Evolutionary conservation across 345 rosid genomes (phyloP), one percentile per base, ranked within the genome.

Genomic region (Raphanus sativus): DNA sequence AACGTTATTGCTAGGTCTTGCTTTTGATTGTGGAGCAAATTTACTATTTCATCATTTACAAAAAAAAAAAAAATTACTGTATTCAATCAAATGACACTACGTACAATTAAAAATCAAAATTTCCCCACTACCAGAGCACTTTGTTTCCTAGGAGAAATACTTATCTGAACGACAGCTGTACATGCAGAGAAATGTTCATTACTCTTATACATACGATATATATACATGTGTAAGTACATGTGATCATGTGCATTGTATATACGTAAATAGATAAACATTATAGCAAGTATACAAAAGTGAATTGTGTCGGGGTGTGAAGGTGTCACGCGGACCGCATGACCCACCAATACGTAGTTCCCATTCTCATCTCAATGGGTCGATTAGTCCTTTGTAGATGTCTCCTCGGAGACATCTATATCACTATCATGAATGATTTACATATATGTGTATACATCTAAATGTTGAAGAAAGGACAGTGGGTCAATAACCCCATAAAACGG

Each of bases 131-230:
- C 79, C 71, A 69, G 76, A 61, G 77, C 77, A 32, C 82, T 77
- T 73, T 82, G 89, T 80, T 86, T 84, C 93, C 83, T 84, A 77
- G 84, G 86, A 86, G 79, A 82, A 79, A 61, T 70, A 65, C 83
- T 82, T 69, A 80, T 83, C 74, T 65, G 75, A 84, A 78, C 13
- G 84, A 83, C 91, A 86, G 86, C 83, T 84, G 89, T 77, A 36
- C 60, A 73, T 62, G 78, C 65, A 62, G 13, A 67, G 60, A 74
- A 6, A 28, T 62, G 56, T 61, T 33, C 69, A 67, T 32, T 21
- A 66, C 58, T 17, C 52, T 9, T 6, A 26, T 48, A 32, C 8
- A 62, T 62, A 69, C 58, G 25, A 55, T 63, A 30, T 6, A 65
- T 29, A 69, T 26, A 62, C 56, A 26, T 6, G 10, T 40, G 64